Base-by-base conservation (phyloP, 2,329 filamentous ascomycete genomes). In the Cladosporium sp. region DNA sequence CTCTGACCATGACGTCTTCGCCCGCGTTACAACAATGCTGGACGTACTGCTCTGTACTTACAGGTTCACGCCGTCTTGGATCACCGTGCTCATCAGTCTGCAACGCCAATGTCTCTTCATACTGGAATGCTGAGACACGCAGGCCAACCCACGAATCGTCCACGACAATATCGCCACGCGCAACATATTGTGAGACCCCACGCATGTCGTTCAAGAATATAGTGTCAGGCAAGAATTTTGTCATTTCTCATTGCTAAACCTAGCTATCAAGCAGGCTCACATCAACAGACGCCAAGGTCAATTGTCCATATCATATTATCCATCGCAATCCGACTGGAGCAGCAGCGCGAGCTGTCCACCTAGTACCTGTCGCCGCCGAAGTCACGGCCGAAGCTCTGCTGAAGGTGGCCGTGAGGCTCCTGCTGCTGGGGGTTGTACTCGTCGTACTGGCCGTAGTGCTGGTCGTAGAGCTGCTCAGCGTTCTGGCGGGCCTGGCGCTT, bases 381-480 rank as follows among this genome's bases (percentile, higher is more conserved):
- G 33, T 46, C 58, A 26, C 59, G 61, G 31, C 63, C 63, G 29
- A 65, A 65, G 56, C 55, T 65, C 40, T 77, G 68, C 63, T 73
- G 70, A 61, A 79, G 64, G 60, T 74, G 69, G 31, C 69, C 56
- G 18, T 70, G 79, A 18, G 77, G 76, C 23, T 69, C 71, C 60
- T 79, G 77, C 69, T 80, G 75, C 71, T 80, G 78, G 18, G 81
- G 81, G 68, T 82, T 75, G 70, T 82, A 83, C 73, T 82, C 75
- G 67, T 78, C 75, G 31, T 77, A 75, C 7, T 72, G 71, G 46
- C 79, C 74, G 69, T 84, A 83, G 68, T 84, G 81, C 69, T 83
- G 77, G 65, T 83, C 80, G 69, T 84, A 84, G 76, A 84, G 77
- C 14, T 72, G 68, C 74, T 82, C 78, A 16, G 80, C 78, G 37